A percentile compares a stretch with the other conserved stretches of the same genome.
Conservation (phyloP, 805 yeast species). For the Saccharomycopsis capsularis region DNA sequence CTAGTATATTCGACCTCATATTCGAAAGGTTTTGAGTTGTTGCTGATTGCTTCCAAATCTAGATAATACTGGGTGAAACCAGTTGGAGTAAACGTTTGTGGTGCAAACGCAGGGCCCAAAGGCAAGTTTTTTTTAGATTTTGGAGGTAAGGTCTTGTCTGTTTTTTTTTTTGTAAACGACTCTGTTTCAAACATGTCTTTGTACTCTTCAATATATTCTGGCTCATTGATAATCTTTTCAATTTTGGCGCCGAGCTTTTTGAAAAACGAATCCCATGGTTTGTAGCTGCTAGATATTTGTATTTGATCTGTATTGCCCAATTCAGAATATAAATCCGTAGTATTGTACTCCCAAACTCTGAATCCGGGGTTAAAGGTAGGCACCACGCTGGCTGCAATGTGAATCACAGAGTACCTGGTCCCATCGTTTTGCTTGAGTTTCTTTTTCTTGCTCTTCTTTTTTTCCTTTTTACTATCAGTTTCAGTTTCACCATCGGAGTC, state of each 20-base stretch:
- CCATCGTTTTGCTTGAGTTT: constrained; percentile 21
- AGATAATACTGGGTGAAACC: constrained; percentile 67
- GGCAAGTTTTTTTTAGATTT: constrained; percentile 30
- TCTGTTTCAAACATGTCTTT: constrained; percentile 20
- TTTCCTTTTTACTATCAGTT: constrained; percentile 1
- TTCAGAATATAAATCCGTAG: constrained; percentile 38
- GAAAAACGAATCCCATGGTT: constrained; percentile 58
- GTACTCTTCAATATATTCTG: constrained; percentile 11
- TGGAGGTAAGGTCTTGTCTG: constrained; percentile 58
- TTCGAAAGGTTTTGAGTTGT: constrained; percentile 39
- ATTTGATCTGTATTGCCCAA: constrained; percentile 1
- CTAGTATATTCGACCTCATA: constrained; percentile 67
- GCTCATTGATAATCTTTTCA: constrained; percentile 10
- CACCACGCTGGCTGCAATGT: constrained; percentile 64
- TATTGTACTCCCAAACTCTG: constrained; percentile 82
- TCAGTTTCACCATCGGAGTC: constrained; percentile 8
- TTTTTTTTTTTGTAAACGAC: constrained; percentile 23
- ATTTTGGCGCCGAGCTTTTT: constrained; percentile 36
- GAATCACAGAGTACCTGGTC: constrained; percentile 59
- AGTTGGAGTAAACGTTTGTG: constrained; percentile 67
- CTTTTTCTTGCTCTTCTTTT: constrained; percentile 23
- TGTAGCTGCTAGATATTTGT: constrained; percentile 22
- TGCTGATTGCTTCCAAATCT: constrained; percentile 47
- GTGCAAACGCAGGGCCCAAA: constrained; percentile 70
- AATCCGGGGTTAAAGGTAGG: constrained; percentile 84